Evolutionary conservation across 176 grass and related monocot genomes (phyloP).

Genomic region (Carex scoparia): DNA sequence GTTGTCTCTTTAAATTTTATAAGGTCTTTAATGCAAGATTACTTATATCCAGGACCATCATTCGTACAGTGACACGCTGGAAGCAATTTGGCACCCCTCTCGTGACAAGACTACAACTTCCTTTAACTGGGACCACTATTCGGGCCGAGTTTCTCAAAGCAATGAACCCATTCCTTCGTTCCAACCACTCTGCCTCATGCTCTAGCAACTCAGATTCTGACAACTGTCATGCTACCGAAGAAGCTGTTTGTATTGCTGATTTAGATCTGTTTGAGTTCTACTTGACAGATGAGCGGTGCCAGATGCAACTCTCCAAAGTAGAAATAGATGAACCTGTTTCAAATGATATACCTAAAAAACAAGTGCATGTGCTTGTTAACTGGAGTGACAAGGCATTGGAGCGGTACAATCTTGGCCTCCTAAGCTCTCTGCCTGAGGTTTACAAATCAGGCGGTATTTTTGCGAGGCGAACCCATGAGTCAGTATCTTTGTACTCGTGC

Average conservation of each 20-base stretch:
- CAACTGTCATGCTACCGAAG: neutral
- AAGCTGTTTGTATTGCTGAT: no score
- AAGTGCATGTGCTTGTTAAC: slow-evolving; percentile 51
- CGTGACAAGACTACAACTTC: slow-evolving; percentile 47
- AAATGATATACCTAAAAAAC: slow-evolving; percentile 34
- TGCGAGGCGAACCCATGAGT: slow-evolving; percentile 57
- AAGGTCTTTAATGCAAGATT: neutral
- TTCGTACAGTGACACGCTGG: slow-evolving; percentile 64
- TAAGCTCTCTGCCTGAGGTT: slow-evolving; percentile 66
- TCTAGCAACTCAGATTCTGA: slow-evolving; percentile 29
- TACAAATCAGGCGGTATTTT: slow-evolving; percentile 49
- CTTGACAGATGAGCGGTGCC: slow-evolving; percentile 50
- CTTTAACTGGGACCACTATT: slow-evolving; percentile 51
- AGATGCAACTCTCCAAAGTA: slow-evolving; percentile 39
- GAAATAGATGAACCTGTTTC: slow-evolving; percentile 61
- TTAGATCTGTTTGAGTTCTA: slow-evolving; percentile 39
- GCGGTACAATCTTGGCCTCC: slow-evolving; percentile 45
- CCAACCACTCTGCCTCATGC: slow-evolving; percentile 21
- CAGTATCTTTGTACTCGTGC: slow-evolving; percentile 76
- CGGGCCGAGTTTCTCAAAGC: slow-evolving; percentile 49
- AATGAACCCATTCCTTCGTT: slow-evolving; percentile 53
- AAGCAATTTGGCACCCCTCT: slow-evolving; percentile 83
- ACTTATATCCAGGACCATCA: slow-evolving; percentile 30
- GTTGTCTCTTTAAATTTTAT: neutral
- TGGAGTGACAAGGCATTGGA: slow-evolving; percentile 60